Conservation (phyloP, 257 asterid genomes). For the Lantana camara region DNA sequence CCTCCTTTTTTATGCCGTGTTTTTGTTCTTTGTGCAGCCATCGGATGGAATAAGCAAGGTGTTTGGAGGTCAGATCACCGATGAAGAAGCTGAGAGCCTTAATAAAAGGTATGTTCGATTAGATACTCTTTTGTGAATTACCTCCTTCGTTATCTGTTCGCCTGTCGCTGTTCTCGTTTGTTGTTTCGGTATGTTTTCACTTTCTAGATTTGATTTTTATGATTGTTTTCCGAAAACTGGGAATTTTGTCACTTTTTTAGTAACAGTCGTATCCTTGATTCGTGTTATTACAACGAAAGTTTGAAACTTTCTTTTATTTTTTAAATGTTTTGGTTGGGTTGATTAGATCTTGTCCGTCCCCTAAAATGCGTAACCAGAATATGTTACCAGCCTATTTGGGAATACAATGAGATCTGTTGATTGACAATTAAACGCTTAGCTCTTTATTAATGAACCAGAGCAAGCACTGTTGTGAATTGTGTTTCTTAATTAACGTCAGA, state of each 20-base stretch:
- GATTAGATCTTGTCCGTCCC: background rate
- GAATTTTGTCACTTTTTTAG: background rate
- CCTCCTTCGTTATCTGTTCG: background rate
- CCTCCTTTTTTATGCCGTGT: background rate
- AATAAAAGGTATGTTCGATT: constrained; percentile 60
- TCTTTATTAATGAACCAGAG: no score
- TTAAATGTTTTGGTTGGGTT: background rate
- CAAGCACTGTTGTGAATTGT: background rate
- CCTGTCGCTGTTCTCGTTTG: background rate
- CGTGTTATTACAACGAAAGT: background rate
- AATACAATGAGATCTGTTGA: no score
- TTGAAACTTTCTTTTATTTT: no score
- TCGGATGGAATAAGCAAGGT: constrained; percentile 77
- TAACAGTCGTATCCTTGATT: background rate
- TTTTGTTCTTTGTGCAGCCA: constrained; percentile 39
- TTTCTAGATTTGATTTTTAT: background rate
- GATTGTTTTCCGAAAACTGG: background rate
- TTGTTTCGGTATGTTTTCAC: background rate
- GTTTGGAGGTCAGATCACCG: constrained; percentile 92
- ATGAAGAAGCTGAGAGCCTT: constrained; percentile 88
- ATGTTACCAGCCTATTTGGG: no score
- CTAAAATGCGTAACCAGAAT: no score
- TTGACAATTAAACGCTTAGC: no score
- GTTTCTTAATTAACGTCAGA: background rate
- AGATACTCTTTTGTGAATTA: background rate